phyloP scores from a whole-genome alignment of 176 grass and related monocot species.

The Avena insularis region DNA sequence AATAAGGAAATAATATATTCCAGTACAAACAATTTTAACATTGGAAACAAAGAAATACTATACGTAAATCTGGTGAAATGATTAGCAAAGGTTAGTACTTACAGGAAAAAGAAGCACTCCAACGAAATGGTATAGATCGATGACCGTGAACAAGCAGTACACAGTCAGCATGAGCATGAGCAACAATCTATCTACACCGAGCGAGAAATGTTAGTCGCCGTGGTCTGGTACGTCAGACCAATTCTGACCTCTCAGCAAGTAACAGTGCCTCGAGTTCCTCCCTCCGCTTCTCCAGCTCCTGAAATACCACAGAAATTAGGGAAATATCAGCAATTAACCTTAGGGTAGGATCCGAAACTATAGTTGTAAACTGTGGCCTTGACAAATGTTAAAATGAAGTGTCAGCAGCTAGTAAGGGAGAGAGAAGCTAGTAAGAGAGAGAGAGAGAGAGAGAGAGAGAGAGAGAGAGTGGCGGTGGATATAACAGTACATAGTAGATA shows the following conservation, averaged over 20 bases:
- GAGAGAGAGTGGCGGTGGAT: neutral
- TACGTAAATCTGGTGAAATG: constrained; percentile 13
- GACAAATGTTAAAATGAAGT: constrained; percentile 1
- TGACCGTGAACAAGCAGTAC: constrained; percentile 17
- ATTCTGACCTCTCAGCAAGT: constrained; percentile 56
- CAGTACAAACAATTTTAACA: neutral
- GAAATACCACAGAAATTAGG: constrained; percentile 42
- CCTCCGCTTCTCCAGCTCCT: constrained; percentile 81
- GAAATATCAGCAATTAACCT: neutral
- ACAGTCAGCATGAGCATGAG: constrained; percentile 10
- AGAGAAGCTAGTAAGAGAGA: neutral
- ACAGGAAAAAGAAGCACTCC: constrained; percentile 22
- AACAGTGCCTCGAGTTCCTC: constrained; percentile 93
- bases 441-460: constrained; percentile 16
- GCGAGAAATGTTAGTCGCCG: constrained; percentile 25
- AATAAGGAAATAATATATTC: neutral
- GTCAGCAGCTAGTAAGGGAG: constrained; percentile 8
- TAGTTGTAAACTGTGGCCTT: neutral
- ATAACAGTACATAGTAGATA: neutral
- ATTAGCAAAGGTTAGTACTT: constrained; percentile 22
- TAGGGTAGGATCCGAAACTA: neutral
- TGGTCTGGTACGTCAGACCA: constrained; percentile 15
- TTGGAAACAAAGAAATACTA: neutral
- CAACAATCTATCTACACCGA: constrained; percentile 31
- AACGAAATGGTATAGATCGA: neutral